A percentile compares a stretch with the other conserved stretches of the same genome.
Evolutionary conservation across 2,329 filamentous ascomycete species (phyloP).

Genomic region (Sordariomycetes sp.): DNA sequence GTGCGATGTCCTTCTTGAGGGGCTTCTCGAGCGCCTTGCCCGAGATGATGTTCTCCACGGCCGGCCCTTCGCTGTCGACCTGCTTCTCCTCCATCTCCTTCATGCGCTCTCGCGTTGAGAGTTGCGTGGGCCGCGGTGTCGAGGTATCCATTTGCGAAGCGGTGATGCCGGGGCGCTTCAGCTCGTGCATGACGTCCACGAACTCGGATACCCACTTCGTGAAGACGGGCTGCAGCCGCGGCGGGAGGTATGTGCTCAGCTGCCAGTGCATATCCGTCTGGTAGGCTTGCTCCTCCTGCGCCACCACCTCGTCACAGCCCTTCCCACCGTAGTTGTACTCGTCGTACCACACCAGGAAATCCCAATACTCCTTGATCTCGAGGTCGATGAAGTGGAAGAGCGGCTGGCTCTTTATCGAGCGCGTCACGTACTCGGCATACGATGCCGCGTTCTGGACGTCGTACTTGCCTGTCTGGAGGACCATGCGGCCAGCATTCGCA

Average conservation of each 20-base stretch:
- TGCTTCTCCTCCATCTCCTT: slow-evolving; percentile 30
- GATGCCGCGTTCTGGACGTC: slow-evolving; percentile 95
- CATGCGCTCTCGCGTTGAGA: slow-evolving; percentile 49
- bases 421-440: slow-evolving; percentile 95
- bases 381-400: slow-evolving; percentile 96
- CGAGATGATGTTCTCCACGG: slow-evolving; percentile 46
- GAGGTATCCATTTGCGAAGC: slow-evolving; percentile 18
- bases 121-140: slow-evolving; percentile 42
- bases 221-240: slow-evolving; percentile 72
- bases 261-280: slow-evolving; percentile 99
- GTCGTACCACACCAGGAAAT: slow-evolving; percentile 98
- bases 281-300: slow-evolving; percentile 47
- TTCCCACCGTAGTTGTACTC: slow-evolving; percentile 98
- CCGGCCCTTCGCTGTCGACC: not conserved
- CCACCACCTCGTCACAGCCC: slow-evolving; percentile 58
- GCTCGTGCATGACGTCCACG: slow-evolving; percentile 81
- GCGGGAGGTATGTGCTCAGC: slow-evolving; percentile 78
- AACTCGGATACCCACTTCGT: slow-evolving; percentile 92
- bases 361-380: slow-evolving; percentile 98
- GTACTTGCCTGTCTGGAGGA: slow-evolving; percentile 91
- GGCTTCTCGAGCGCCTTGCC: slow-evolving; percentile 81
- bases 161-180: slow-evolving; percentile 58
- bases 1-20: slow-evolving; percentile 76
- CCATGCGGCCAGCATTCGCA: slow-evolving; percentile 76
- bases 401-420: slow-evolving; percentile 91